Evolutionary conservation across 306 rosid species (phyloP), one percentile per base, ranked within the genome.

Genomic region (Hippophae tibetana): DNA sequence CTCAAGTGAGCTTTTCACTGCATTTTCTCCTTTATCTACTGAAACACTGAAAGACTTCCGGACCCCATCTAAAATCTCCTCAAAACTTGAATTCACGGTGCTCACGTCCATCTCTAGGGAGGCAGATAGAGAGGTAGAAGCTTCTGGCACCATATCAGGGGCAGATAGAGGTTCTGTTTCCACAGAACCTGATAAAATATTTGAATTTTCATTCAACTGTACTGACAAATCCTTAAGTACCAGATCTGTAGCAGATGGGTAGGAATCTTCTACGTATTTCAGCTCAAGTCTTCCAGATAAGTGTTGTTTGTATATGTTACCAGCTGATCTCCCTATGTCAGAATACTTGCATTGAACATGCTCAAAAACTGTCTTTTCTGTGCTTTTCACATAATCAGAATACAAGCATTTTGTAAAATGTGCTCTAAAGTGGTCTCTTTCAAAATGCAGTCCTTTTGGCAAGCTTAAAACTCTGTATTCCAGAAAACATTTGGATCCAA

Each of bases 1-100:
- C 65, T 85, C 95, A 48, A 79, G 50, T 9, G 95, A 76, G 70
- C 74, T 79, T 77, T 62, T 79, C 5, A 85, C 50, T 13, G 67
- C 67, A 72, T 58, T 69, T 72, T 78, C 82, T 52, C 86, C 96
- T 61, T 81, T 74, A 27, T 50, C 69, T 13, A 90, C 18, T 4
- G 96, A 76, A 48, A 69, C 79, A 65, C 60, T 73, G 52, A 90
- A 73, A 38, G 95, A 71, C 43, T 75, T 67, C 7, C 61, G 71
- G 63, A 73, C 69, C 13, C 75, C 89, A 46, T 69, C 42, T 7
- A 81, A 13, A 54, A 71, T 49, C 52, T 76, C 89, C 62, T 66
- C 77, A 40, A 69, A 57, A 52, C 81, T 83, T 68, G 79, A 68
- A 70, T 86, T 86, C 43, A 68, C 41, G 52, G 74, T 67, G 53